These are phyloP conservation scores for Priceomyces castillae DNA, from an alignment of 805 yeast species.

Conservation along the genomic window DNA sequence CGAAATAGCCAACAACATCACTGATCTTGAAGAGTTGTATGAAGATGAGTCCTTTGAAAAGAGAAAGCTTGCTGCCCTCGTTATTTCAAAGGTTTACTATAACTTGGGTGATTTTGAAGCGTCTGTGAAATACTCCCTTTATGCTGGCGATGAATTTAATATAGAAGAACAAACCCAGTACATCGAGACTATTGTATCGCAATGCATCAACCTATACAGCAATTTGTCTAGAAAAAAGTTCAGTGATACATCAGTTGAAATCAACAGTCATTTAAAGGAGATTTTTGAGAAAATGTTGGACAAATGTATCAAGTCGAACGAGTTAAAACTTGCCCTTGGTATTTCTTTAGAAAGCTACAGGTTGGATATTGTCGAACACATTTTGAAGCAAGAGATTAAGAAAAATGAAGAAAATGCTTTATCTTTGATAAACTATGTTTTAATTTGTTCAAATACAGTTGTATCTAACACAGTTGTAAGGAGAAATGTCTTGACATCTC, in stretches of 20 bases:
- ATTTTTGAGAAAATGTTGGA: conserved; percentile 86
- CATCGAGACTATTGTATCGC: conserved; percentile 89
- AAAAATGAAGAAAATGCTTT: conserved; percentile 52
- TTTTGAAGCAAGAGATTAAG: conserved; percentile 43
- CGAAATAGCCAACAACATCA: conserved; percentile 86
- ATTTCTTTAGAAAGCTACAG: conserved; percentile 86
- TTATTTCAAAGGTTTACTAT: conserved; percentile 86
- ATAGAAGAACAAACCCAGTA: conserved; percentile 76
- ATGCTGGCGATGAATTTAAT: conserved; percentile 78
- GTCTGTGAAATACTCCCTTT: conserved; percentile 83
- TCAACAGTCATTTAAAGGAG: conserved; percentile 60
- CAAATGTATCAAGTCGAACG: conserved; percentile 71
- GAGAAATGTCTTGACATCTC: conserved; percentile 55
- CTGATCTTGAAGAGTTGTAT: conserved; percentile 85
- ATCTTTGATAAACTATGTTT: conserved; percentile 65
- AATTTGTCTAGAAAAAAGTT: conserved; percentile 51
- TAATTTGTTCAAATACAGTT: conserved; percentile 68
- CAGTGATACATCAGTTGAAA: conserved; percentile 24
- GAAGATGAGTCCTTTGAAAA: conserved; percentile 80
- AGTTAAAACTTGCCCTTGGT: conserved; percentile 80
- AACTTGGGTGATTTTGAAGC: conserved; percentile 92
- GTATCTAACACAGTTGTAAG: conserved; percentile 66
- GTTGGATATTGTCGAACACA: conserved; percentile 68
- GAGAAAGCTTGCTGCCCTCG: conserved; percentile 81
- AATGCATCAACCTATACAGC: conserved; percentile 84